These are phyloP conservation scores for Diddensiella caesifluorescens DNA, from an alignment of 805 yeast species.

Conservation along the genomic window DNA sequence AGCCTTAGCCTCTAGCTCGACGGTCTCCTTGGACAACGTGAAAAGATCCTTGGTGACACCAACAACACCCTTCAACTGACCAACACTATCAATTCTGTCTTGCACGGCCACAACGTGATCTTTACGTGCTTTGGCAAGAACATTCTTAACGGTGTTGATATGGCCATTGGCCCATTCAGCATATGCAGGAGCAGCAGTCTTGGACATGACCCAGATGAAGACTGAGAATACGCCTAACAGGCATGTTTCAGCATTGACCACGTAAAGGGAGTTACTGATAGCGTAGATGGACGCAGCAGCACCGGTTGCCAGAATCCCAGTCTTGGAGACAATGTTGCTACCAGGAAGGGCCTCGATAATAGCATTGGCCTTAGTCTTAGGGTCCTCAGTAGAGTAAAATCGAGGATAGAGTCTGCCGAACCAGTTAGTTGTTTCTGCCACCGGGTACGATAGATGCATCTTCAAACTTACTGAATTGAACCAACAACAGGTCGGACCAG, in stretches of 20 bases:
- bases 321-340: constrained; percentile 77
- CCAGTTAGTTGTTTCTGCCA: background rate
- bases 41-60: constrained; percentile 86
- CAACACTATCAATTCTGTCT: constrained; percentile 82
- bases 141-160: constrained; percentile 70
- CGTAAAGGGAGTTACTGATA: constrained; percentile 86
- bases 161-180: constrained; percentile 89
- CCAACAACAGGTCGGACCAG: constrained; percentile 12
- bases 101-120: constrained; percentile 91
- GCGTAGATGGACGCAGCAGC: constrained; percentile 94
- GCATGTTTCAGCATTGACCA: constrained; percentile 90
- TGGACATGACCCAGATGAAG: constrained; percentile 69
- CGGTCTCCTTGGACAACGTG: constrained; percentile 94
- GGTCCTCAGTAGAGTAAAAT: constrained; percentile 47
- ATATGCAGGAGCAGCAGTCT: constrained; percentile 89
- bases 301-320: constrained; percentile 91
- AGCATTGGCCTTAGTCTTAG: constrained; percentile 85
- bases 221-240: constrained; percentile 75
- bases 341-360: constrained; percentile 93
- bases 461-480: constrained; percentile 5
- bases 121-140: constrained; percentile 81
- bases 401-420: constrained; percentile 9
- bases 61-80: constrained; percentile 87
- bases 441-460: constrained; percentile 3
- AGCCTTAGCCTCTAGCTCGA: constrained; percentile 87